Conservation (phyloP, 2,329 filamentous ascomycete genomes). For the Colletotrichum eremochloae region DNA sequence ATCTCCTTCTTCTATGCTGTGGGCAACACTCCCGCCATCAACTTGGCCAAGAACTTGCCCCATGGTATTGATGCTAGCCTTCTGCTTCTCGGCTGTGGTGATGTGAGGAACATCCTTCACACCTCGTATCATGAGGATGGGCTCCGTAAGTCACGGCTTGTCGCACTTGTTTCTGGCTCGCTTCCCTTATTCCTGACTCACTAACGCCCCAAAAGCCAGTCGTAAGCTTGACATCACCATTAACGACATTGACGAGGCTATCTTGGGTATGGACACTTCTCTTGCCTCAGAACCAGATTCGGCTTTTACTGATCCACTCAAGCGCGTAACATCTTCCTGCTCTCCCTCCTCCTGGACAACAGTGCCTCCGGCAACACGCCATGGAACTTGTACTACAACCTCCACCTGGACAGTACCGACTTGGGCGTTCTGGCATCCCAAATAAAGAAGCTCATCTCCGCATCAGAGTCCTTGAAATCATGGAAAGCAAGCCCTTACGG, state of each 20-base stretch:
- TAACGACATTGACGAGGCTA: constrained; percentile 64
- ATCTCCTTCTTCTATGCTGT: constrained; percentile 59
- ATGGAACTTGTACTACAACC: constrained; percentile 70
- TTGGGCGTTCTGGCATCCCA: constrained; percentile 51
- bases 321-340: constrained; percentile 69
- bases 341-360: constrained; percentile 64
- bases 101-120: constrained; percentile 69
- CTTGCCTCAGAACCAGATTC: not conserved
- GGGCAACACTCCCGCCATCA: constrained; percentile 68
- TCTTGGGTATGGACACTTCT: constrained; percentile 59
- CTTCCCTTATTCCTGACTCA: constrained; percentile 39
- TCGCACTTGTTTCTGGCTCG: not conserved
- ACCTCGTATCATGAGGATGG: constrained; percentile 60
- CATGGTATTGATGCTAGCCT: constrained; percentile 63
- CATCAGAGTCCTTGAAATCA: constrained; percentile 53
- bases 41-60: constrained; percentile 61
- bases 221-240: constrained; percentile 68
- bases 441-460: constrained; percentile 54
- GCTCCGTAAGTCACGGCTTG: constrained; percentile 49
- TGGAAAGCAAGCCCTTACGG: constrained; percentile 64
- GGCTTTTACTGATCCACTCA: constrained; percentile 25
- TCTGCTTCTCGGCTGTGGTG: constrained; percentile 68
- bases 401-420: constrained; percentile 58
- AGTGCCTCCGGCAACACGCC: constrained; percentile 47
- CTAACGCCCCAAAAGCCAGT: constrained; percentile 49